These are phyloP conservation scores for Fusarium lateritium DNA, from an alignment of 2,329 filamentous ascomycete genomes.

Conservation along the genomic window DNA sequence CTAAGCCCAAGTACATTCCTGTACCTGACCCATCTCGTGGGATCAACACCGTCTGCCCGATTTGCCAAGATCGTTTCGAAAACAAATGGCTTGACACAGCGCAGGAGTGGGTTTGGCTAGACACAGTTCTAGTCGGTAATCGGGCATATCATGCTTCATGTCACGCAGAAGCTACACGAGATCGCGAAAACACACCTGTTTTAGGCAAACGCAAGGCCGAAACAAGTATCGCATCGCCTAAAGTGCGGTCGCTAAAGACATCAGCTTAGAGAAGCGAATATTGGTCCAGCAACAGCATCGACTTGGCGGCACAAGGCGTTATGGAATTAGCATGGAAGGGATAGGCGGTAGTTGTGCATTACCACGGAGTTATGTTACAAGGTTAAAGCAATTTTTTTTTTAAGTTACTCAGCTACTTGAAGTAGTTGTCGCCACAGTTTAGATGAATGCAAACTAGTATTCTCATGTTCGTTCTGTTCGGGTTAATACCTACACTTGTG, in stretches of 20 bases:
- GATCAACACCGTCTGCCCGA: slow-evolving; percentile 86
- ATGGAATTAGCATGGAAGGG: slow-evolving; percentile 32
- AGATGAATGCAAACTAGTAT: slow-evolving; percentile 3
- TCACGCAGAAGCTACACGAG: slow-evolving; percentile 83
- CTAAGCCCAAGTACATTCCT: slow-evolving; percentile 79
- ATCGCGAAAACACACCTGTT: slow-evolving; percentile 68
- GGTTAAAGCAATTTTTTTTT: slow-evolving; percentile 13
- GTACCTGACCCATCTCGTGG: slow-evolving; percentile 85
- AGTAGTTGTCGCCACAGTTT: slow-evolving; percentile 7
- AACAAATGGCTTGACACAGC: slow-evolving; percentile 92
- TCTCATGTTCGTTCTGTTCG: not conserved
- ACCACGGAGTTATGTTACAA: slow-evolving; percentile 34
- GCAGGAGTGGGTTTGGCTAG: slow-evolving; percentile 97
- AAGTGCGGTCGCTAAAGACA: slow-evolving; percentile 56
- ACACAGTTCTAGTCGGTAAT: slow-evolving; percentile 82
- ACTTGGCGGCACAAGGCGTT: slow-evolving; percentile 38
- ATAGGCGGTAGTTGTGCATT: slow-evolving; percentile 34
- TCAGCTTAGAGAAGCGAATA: slow-evolving; percentile 45
- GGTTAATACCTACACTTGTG: not conserved
- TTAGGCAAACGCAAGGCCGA: slow-evolving; percentile 84
- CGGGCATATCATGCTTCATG: slow-evolving; percentile 93
- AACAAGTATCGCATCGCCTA: slow-evolving; percentile 61
- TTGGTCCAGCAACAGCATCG: slow-evolving; percentile 8
- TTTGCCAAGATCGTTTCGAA: slow-evolving; percentile 96
- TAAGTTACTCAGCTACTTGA: slow-evolving; percentile 10